These are phyloP conservation scores for Gonium pectorale DNA, from an alignment of 139 green algal genomes.

Conservation along the genomic window DNA sequence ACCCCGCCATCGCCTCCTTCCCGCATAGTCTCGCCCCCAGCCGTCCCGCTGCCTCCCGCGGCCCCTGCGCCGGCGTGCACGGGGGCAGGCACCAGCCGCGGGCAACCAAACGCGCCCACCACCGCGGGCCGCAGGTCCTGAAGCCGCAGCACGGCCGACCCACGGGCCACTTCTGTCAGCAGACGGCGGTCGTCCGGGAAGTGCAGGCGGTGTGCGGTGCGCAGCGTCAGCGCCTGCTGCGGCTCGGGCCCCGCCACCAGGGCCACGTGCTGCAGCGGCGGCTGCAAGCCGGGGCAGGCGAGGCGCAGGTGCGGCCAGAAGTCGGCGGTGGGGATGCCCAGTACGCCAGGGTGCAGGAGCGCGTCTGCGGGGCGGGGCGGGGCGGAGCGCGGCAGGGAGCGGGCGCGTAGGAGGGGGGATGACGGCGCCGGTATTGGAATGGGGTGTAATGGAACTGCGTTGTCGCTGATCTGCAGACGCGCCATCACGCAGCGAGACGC, in stretches of 20 bases:
- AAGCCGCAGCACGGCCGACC: background rate
- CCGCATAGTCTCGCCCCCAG: background rate
- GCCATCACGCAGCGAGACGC: too few species aligned
- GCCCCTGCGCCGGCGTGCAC: background rate
- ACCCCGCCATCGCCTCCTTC: background rate
- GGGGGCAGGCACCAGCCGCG: background rate
- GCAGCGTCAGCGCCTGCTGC: background rate
- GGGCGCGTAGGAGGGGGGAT: background rate
- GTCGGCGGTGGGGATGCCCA: slow-evolving; percentile 23
- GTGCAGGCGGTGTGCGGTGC: slow-evolving; percentile 14
- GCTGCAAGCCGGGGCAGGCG: background rate
- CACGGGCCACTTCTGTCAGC: slow-evolving; percentile 16
- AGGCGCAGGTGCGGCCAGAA: slow-evolving; percentile 33
- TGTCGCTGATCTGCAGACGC: too few species aligned
- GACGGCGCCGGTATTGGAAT: too few species aligned
- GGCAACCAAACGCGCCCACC: slow-evolving; percentile 32
- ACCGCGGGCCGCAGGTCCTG: slow-evolving; percentile 28
- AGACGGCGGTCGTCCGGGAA: slow-evolving; percentile 14
- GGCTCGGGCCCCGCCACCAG: background rate
- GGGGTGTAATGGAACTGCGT: too few species aligned
- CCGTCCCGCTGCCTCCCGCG: background rate
- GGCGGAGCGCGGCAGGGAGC: background rate
- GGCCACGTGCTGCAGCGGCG: background rate
- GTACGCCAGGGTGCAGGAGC: background rate
- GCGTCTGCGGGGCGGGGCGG: background rate